phyloP scores from a whole-genome alignment of 73 alveolate species.

The Blepharisma japonicum region DNA sequence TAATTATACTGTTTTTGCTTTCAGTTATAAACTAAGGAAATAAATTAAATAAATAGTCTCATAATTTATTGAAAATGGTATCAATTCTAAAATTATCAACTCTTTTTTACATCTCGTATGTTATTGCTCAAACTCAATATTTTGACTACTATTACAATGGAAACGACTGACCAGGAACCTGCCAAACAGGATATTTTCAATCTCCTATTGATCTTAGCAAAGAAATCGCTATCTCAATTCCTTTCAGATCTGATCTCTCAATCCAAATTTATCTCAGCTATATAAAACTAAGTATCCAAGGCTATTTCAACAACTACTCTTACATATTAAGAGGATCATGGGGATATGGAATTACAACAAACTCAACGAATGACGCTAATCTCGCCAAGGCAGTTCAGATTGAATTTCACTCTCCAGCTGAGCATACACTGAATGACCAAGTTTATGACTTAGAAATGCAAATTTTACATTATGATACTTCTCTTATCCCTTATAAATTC shows the following conservation, averaged over 20 bases:
- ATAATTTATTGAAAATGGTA: no score
- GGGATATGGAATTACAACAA: no score
- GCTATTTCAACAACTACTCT: no score
- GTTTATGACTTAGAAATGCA: not conserved
- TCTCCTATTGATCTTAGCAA: not conserved
- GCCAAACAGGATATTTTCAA: not conserved
- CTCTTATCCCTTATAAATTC: not conserved
- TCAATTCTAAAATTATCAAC: no score
- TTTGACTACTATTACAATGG: not conserved
- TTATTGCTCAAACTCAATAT: no score
- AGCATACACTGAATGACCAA: not conserved
- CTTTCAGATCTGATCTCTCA: conserved; percentile 1
- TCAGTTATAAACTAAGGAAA: no score
- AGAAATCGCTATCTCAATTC: not conserved
- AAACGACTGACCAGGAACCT: conserved; percentile 18
- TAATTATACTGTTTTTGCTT: no score
- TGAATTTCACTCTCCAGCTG: not conserved
- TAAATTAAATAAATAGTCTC: no score
- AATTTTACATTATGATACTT: not conserved
- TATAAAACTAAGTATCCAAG: no score
- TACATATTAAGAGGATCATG: no score
- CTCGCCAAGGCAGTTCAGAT: not conserved
- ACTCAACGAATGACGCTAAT: no score
- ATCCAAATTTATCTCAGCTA: not conserved
- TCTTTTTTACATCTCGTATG: no score